Percentiles rank a stretch among this genome's conserved stretches.
Evolutionary conservation across 306 rosid species (phyloP).

Genomic region (Biancaea sappan): DNA sequence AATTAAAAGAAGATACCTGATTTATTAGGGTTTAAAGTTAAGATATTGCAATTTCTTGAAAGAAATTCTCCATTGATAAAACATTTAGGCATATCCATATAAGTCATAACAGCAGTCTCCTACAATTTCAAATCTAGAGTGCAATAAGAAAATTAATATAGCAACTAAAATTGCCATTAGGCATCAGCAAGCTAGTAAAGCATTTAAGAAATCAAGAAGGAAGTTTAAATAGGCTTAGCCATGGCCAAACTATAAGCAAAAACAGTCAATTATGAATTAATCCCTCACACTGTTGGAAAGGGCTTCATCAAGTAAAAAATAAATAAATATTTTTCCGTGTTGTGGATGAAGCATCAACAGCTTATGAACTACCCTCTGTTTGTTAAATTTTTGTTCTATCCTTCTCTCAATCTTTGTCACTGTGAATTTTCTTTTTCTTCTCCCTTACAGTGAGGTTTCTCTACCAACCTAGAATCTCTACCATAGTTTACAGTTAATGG

Average conservation of each 20-base stretch:
- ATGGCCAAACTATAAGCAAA: background rate
- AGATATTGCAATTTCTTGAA: background rate
- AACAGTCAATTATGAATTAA: background rate
- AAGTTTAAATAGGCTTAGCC: background rate
- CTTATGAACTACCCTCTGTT: background rate
- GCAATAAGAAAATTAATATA: background rate
- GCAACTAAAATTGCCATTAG: background rate
- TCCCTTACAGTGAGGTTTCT: background rate
- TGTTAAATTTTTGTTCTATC: background rate
- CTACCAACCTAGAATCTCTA: background rate
- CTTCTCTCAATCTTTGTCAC: background rate
- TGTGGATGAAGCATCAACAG: background rate
- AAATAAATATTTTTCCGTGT: background rate
- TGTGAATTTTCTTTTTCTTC: background rate
- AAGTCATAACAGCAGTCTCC: background rate
- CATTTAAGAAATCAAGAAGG: background rate
- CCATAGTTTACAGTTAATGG: background rate
- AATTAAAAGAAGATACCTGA: background rate
- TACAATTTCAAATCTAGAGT: background rate
- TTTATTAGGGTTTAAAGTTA: constrained; percentile 11
- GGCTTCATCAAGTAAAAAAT: constrained; percentile 2
- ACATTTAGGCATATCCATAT: background rate
- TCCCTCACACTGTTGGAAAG: background rate
- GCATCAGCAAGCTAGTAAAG: background rate
- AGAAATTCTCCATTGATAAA: background rate